Base-by-base conservation (phyloP, 441 rosid genomes). In the Gossypium gossypioides region DNA sequence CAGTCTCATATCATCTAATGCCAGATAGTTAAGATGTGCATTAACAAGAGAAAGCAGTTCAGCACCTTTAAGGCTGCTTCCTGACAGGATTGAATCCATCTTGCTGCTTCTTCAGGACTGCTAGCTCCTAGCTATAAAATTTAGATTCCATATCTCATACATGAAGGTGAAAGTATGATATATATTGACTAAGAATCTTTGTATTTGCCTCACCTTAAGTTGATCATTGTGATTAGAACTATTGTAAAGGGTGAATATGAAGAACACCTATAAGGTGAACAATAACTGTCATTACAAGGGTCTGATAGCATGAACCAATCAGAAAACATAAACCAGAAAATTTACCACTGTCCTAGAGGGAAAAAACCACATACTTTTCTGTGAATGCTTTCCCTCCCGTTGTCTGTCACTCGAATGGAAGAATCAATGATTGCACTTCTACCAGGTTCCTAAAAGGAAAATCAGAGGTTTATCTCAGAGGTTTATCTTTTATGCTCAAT, bases 71-170 rank as follows among this genome's bases (percentile, higher is more conserved):
- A 77, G 74, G 97, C 92, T 56, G 87, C 84, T 75, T 92, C 91
- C 78, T 90, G 90, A 55, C 92, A 83, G 29, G 85, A 85, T 80
- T 84, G 94, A 75, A 94, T 94, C 99, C 99, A 94, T 81, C 85
- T 85, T 62, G 96, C 99, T 72, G 97, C 99, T 84, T 92, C 99
- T 76, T 94, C 97, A 46, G 99, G 93, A 76, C 99, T 87, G 78
- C 90, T 85, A 76, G 99, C 97, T 86, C 99, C 99, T 79, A 94
- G 78, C 99, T 94, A 84, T 66, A 75, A 77, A 52, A 79, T 76
- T 73, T 65, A 76, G 71, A 80, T 76, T 74, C 65, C 72, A 61
- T 61, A 75, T 72, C 77, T 81, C 25, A 50, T 76, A 84, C 75
- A 77, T 52, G 37, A 77, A 83, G 80, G 60, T 22, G 8, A 63